phyloP scores from a whole-genome alignment of 352 stramenopile species.

The Globisporangium nagaii region DNA sequence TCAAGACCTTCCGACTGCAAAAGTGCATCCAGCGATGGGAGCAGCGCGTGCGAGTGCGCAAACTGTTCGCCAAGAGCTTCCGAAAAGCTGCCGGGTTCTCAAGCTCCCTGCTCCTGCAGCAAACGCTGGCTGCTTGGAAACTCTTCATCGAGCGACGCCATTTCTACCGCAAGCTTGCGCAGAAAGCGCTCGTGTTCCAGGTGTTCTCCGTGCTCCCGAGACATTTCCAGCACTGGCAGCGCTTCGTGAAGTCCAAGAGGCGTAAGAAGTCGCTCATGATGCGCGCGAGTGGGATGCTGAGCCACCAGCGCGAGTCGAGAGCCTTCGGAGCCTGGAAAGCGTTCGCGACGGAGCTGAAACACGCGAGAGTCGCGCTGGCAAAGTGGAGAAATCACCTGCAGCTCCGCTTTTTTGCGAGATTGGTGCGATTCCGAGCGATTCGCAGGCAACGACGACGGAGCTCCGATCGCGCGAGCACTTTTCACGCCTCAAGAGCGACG shows the following conservation, averaged over 20 bases:
- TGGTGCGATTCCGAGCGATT: slow-evolving; percentile 9
- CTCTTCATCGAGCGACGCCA: slow-evolving; percentile 10
- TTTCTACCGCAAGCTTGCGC: slow-evolving; percentile 13
- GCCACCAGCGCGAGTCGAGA: slow-evolving; percentile 25
- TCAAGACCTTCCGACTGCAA: slow-evolving; percentile 14
- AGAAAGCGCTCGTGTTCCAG: slow-evolving; percentile 37
- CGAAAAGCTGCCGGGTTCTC: slow-evolving; percentile 10
- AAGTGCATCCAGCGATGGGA: slow-evolving; percentile 19
- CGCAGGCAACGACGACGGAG: slow-evolving; percentile 8
- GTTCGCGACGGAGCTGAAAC: slow-evolving; percentile 3
- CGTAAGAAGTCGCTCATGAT: slow-evolving; percentile 15
- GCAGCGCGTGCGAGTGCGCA: slow-evolving; percentile 10
- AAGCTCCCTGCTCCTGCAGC: slow-evolving; percentile 6
- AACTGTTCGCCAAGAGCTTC: slow-evolving; percentile 17
- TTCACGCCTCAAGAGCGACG: slow-evolving; percentile 1
- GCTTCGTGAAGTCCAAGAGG: slow-evolving; percentile 5
- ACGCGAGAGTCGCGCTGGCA: slow-evolving; percentile 10
- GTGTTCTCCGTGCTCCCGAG: slow-evolving; percentile 29
- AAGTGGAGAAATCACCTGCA: slow-evolving; percentile 19
- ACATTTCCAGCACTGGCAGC: slow-evolving; percentile 30
- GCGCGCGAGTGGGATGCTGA: slow-evolving; percentile 22
- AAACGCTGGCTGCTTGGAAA: slow-evolving; percentile 26
- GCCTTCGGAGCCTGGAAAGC: slow-evolving; percentile 30
- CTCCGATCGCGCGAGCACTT: slow-evolving; percentile 9
- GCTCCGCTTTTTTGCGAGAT: slow-evolving; percentile 11